phyloP scores from a whole-genome alignment of 805 yeast genomes.

The Suhomyces vadensis region DNA sequence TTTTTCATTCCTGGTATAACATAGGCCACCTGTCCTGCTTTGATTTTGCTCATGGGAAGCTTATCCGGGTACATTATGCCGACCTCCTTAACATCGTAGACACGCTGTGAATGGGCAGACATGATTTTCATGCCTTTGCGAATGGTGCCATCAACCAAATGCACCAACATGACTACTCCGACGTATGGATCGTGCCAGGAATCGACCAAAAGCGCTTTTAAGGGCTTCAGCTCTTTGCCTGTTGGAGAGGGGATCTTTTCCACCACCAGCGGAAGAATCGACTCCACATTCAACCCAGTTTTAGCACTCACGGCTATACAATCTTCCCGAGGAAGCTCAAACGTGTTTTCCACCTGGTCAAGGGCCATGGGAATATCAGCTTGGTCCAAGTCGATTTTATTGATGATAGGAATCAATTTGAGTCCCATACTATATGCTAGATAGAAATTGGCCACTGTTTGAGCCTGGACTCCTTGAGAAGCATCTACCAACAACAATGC shows the following conservation, averaged over 20 bases:
- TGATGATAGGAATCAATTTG: conserved; percentile 82
- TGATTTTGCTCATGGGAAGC: conserved; percentile 58
- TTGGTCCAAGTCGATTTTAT: conserved; percentile 85
- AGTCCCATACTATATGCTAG: conserved; percentile 85
- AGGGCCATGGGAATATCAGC: conserved; percentile 81
- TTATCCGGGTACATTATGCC: conserved; percentile 96
- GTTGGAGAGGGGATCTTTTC: conserved; percentile 79
- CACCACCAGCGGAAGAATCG: conserved; percentile 78
- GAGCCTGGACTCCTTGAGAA: conserved; percentile 95
- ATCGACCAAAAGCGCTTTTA: conserved; percentile 83
- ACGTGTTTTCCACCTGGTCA: conserved; percentile 81
- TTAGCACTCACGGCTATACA: conserved; percentile 89
- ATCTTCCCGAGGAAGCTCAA: conserved; percentile 73
- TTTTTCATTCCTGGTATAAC: conserved; percentile 93
- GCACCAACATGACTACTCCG: conserved; percentile 85
- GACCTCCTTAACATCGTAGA: conserved; percentile 86
- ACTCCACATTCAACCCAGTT: conserved; percentile 78
- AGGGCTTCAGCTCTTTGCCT: conserved; percentile 53
- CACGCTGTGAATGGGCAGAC: conserved; percentile 73
- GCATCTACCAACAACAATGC: conserved; percentile 91
- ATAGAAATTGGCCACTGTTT: conserved; percentile 95
- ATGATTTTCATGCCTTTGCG: conserved; percentile 72
- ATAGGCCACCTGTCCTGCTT: conserved; percentile 94
- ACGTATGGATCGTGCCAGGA: conserved; percentile 95
- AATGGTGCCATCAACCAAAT: conserved; percentile 80